These are phyloP conservation scores for Debaryomyces tyrocola DNA, from an alignment of 805 yeast genomes.

Conservation along the genomic window DNA sequence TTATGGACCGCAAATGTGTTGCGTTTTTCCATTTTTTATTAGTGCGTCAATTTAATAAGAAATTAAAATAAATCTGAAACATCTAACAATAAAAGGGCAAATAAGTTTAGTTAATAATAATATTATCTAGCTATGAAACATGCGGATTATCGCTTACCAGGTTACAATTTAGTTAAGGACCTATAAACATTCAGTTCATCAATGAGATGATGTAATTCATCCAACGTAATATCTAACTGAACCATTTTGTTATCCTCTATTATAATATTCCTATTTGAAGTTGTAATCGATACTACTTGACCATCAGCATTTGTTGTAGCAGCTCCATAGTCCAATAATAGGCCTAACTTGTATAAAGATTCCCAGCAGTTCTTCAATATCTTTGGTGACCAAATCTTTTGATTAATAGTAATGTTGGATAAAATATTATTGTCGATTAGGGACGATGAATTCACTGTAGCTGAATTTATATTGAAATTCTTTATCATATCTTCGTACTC, in stretches of 20 bases:
- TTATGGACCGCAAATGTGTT: background rate
- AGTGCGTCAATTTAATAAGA: no score
- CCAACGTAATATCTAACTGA: slow-evolving; percentile 51
- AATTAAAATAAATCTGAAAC: no score
- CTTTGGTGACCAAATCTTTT: slow-evolving; percentile 59
- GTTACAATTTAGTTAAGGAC: slow-evolving; percentile 21
- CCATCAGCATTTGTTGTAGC: slow-evolving; percentile 42
- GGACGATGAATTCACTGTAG: slow-evolving; percentile 24
- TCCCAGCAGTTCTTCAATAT: slow-evolving; percentile 78
- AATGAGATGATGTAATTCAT: slow-evolving; percentile 44
- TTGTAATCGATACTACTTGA: slow-evolving; percentile 26
- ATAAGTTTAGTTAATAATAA: no score
- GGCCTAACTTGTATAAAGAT: slow-evolving; percentile 52
- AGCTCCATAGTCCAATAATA: slow-evolving; percentile 49
- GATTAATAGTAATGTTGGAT: slow-evolving; percentile 33
- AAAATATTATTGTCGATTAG: slow-evolving; percentile 36
- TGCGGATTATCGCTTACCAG: background rate
- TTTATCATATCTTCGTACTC: slow-evolving; percentile 67
- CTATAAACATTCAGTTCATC: slow-evolving; percentile 21
- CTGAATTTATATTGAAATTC: slow-evolving; percentile 35
- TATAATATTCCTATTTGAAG: slow-evolving; percentile 28
- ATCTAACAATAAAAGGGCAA: no score
- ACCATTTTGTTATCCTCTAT: slow-evolving; percentile 49
- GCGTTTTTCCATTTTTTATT: background rate
- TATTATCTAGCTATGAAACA: no score